A percentile compares a stretch with the other conserved stretches of the same genome.
phyloP scores from a whole-genome alignment of 148 eudicot species.

The Silene uniflora region DNA sequence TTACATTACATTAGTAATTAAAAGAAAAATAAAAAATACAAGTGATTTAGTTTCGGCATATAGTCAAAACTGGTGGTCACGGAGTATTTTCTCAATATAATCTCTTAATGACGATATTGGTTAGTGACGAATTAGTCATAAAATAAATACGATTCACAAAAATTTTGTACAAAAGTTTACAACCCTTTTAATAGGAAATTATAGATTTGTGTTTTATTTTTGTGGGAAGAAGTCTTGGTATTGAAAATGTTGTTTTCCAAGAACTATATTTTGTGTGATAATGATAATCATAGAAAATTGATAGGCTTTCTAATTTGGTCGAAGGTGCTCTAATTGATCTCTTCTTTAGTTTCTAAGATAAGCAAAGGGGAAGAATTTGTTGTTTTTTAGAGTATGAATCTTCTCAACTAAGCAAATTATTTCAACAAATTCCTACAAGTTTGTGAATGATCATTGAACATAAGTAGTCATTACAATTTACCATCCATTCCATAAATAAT shows the following conservation, averaged over 20 bases:
- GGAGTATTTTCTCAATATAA: too few species aligned
- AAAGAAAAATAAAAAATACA: too few species aligned
- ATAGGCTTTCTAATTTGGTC: neutral
- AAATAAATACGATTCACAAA: too few species aligned
- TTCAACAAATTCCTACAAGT: neutral
- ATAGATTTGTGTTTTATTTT: neutral
- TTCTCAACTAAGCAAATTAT: constrained; percentile 19
- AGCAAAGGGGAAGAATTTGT: constrained; percentile 9
- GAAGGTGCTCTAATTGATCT: constrained; percentile 20
- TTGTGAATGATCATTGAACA: neutral
- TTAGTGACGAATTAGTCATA: too few species aligned
- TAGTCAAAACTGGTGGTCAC: too few species aligned
- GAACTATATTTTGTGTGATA: neutral
- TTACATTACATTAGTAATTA: neutral
- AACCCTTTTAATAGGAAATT: neutral
- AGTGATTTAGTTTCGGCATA: too few species aligned
- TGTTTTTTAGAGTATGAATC: constrained; percentile 13
- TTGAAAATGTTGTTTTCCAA: neutral
- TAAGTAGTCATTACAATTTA: neutral
- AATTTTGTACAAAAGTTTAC: too few species aligned
- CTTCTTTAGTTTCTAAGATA: constrained; percentile 31
- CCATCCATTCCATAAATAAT: neutral
- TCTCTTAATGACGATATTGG: too few species aligned
- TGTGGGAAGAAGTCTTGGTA: constrained; percentile 17
- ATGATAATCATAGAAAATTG: constrained; percentile 10